A percentile compares a stretch with the other conserved stretches of the same genome.
Evolutionary conservation across 1,284 basidiomycete species (phyloP).

Genomic region (Phlebopus sp.): DNA sequence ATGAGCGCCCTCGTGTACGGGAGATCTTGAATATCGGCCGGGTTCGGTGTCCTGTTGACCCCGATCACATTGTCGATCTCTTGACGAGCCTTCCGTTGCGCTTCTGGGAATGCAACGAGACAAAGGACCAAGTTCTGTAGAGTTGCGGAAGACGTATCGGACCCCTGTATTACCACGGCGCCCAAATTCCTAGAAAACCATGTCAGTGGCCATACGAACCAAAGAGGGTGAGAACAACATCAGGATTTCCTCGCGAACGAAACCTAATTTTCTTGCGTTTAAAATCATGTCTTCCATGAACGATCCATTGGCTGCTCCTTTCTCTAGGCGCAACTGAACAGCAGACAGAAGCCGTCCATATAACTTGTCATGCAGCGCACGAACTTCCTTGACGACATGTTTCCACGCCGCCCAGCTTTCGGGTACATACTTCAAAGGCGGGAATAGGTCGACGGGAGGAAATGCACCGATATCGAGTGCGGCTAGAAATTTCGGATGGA

Average conservation of each 20-base stretch:
- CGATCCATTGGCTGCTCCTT: constrained; percentile 17
- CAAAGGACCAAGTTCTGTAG: neutral
- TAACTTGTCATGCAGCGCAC: constrained; percentile 20
- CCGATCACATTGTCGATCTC: constrained; percentile 39
- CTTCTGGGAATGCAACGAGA: constrained; percentile 24
- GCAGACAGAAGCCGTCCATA: constrained; percentile 20
- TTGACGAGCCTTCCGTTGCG: constrained; percentile 33
- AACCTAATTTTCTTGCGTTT: neutral
- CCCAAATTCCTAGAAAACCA: neutral
- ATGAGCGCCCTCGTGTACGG: constrained; percentile 29
- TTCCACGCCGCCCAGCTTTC: constrained; percentile 31
- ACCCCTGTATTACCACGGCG: neutral
- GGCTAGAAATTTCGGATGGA: constrained; percentile 13
- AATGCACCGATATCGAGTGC: constrained; percentile 19
- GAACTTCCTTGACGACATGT: constrained; percentile 12
- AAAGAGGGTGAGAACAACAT: neutral
- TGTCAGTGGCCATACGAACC: neutral
- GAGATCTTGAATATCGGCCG: constrained; percentile 24
- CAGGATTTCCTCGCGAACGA: neutral
- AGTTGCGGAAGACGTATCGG: constrained; percentile 1
- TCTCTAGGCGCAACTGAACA: constrained; percentile 18
- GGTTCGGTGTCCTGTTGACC: constrained; percentile 21
- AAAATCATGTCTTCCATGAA: constrained; percentile 23
- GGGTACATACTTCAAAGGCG: constrained; percentile 27
- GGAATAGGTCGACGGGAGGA: constrained; percentile 29